A percentile compares a stretch with the other conserved stretches of the same genome.
phyloP scores from a whole-genome alignment of 2,329 filamentous ascomycete genomes.

The Fusarium xyrophilum region DNA sequence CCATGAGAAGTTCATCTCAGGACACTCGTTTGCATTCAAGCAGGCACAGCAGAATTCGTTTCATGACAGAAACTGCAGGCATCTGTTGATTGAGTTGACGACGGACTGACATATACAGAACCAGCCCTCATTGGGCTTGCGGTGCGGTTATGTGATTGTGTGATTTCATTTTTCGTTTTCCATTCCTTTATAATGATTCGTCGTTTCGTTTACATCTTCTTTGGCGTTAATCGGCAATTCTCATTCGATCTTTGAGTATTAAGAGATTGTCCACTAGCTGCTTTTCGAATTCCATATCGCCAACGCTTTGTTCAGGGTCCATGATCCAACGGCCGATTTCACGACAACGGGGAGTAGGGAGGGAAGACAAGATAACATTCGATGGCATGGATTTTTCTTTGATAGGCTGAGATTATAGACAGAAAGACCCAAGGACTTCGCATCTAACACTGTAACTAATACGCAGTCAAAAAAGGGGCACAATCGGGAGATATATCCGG shows the following conservation, averaged over 20 bases:
- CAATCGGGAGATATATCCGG: slow-evolving; percentile 44
- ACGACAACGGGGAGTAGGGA: slow-evolving; percentile 35
- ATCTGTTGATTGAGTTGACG: slow-evolving; percentile 9
- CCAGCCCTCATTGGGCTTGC: slow-evolving; percentile 11
- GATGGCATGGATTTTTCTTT: slow-evolving; percentile 44
- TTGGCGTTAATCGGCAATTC: slow-evolving; percentile 34
- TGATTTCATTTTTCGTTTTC: slow-evolving; percentile 2
- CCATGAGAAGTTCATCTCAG: slow-evolving; percentile 7
- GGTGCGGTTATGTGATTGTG: slow-evolving; percentile 20
- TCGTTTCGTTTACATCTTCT: slow-evolving; percentile 24
- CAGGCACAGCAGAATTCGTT: neutral
- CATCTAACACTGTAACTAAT: slow-evolving; percentile 49
- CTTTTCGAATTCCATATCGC: slow-evolving; percentile 22
- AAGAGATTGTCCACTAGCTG: slow-evolving; percentile 33
- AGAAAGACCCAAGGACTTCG: slow-evolving; percentile 43
- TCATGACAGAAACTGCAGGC: slow-evolving; percentile 11
- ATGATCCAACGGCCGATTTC: slow-evolving; percentile 36
- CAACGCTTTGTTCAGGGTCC: slow-evolving; percentile 38
- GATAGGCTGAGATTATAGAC: slow-evolving; percentile 48
- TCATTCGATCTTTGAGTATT: slow-evolving; percentile 17
- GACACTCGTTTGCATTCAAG: slow-evolving; percentile 6
- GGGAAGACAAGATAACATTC: slow-evolving; percentile 39
- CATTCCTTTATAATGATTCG: slow-evolving; percentile 3
- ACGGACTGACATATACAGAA: slow-evolving; percentile 20
- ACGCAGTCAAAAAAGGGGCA: slow-evolving; percentile 46